These are phyloP conservation scores for Solanum virginianum DNA, from an alignment of 257 asterid species.

Conservation along the genomic window DNA sequence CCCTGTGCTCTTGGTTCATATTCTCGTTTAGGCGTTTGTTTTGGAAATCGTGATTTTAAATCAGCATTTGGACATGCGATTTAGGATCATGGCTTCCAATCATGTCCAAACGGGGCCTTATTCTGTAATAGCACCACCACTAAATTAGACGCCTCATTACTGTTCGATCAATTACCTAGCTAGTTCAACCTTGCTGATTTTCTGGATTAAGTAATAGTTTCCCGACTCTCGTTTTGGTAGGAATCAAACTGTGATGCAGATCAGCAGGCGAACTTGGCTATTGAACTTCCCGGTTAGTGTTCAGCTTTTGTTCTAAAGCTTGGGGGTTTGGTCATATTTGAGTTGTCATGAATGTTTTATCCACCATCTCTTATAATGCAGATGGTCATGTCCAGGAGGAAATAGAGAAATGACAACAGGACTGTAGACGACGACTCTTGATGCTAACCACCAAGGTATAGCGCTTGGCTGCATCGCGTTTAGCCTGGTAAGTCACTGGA, in stretches of 20 bases:
- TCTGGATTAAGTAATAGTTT: neutral
- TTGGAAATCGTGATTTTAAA: neutral
- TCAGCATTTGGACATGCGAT: neutral
- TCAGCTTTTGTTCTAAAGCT: neutral
- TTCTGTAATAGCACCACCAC: neutral
- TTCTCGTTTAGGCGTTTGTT: neutral
- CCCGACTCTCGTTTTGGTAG: conserved; percentile 6
- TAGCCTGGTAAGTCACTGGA: neutral
- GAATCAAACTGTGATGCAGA: conserved; percentile 88
- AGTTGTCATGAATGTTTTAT: neutral
- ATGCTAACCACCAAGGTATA: neutral
- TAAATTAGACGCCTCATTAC: neutral
- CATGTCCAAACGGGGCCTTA: neutral
- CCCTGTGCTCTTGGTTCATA: neutral
- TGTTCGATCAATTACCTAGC: neutral
- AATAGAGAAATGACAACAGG: conserved; percentile 22
- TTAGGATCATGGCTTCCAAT: neutral
- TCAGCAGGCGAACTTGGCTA: conserved; percentile 84
- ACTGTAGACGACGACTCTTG: neutral
- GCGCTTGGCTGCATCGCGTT: neutral
- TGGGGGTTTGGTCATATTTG: neutral
- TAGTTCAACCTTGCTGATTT: neutral
- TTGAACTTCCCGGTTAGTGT: conserved; percentile 61
- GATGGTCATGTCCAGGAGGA: conserved; percentile 76
- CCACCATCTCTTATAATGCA: conserved; percentile 13